phyloP scores from a whole-genome alignment of 1,139 yeast genomes.

The Arxiozyma telluris region DNA sequence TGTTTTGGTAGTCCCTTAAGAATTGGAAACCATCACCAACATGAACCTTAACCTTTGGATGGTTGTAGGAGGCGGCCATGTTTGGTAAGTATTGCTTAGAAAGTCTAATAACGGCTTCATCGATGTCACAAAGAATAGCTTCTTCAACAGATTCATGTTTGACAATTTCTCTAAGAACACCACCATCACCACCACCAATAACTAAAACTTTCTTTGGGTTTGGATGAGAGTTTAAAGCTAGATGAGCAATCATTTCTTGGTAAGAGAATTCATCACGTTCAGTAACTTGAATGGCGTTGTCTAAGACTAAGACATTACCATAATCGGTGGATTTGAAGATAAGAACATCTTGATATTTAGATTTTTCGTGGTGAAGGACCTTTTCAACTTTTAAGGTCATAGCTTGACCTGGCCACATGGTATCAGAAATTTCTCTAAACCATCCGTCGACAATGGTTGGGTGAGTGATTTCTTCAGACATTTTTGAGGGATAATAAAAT shows the following conservation, averaged over 20 bases:
- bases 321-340: slow-evolving; percentile 81
- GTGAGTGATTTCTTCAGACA: slow-evolving; percentile 47
- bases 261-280: slow-evolving; percentile 92
- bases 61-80: slow-evolving; percentile 69
- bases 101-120: slow-evolving; percentile 76
- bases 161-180: slow-evolving; percentile 85
- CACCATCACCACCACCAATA: slow-evolving; percentile 97
- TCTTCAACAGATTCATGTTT: slow-evolving; percentile 77
- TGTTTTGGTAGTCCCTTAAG: slow-evolving; percentile 60
- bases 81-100: slow-evolving; percentile 78
- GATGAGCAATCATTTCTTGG: slow-evolving; percentile 91
- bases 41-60: slow-evolving; percentile 75
- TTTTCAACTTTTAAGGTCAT: slow-evolving; percentile 77
- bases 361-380: slow-evolving; percentile 68
- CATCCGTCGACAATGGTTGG: slow-evolving; percentile 73
- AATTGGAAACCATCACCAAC: slow-evolving; percentile 91
- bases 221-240: slow-evolving; percentile 83
- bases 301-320: slow-evolving; percentile 86
- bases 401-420: slow-evolving; percentile 94
- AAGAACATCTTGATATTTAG: slow-evolving; percentile 80
- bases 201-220: slow-evolving; percentile 77
- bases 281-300: slow-evolving; percentile 85
- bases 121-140: slow-evolving; percentile 87
- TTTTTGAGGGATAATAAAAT: not conserved
- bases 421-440: slow-evolving; percentile 81